These are phyloP conservation scores for Plasmodium coatneyi DNA, from an alignment of 169 alveolate species.

Conservation along the genomic window DNA sequence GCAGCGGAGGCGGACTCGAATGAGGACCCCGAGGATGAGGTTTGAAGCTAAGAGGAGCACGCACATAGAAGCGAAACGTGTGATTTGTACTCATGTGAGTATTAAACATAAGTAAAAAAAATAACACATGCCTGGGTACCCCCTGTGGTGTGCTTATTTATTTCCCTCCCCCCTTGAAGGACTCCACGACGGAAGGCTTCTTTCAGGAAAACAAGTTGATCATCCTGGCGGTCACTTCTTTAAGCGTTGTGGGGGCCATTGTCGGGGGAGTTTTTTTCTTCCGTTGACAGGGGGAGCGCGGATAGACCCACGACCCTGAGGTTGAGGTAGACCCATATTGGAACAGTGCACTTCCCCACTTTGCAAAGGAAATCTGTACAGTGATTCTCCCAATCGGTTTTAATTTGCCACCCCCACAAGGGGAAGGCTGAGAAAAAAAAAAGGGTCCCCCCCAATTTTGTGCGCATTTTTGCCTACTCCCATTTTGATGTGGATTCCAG, in stretches of 20 bases:
- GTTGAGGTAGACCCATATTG: not conserved
- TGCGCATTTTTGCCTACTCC: not conserved
- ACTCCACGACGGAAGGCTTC: not conserved
- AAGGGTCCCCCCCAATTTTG: not conserved
- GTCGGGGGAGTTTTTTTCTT: not conserved
- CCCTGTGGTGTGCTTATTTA: not conserved
- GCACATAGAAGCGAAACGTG: not conserved
- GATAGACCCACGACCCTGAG: not conserved
- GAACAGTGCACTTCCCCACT: not conserved
- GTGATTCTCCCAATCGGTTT: not conserved
- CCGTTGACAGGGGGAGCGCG: not conserved
- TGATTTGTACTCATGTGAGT: not conserved
- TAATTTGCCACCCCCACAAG: not conserved
- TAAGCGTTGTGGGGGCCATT: not conserved
- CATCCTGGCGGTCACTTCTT: not conserved
- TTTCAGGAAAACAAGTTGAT: not conserved
- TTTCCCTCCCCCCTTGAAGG: not conserved
- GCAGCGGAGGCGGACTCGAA: not conserved
- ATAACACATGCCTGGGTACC: not conserved
- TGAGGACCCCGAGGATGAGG: not conserved
- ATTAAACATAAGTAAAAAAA: not conserved
- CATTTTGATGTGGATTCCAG: not conserved
- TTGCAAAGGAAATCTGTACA: not conserved
- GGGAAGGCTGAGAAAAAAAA: not conserved
- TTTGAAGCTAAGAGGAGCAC: not conserved